Evolutionary conservation across 192 early-diverging fungal genomes (phyloP).

Genomic region (Gryganskiella cystojenkinii): DNA sequence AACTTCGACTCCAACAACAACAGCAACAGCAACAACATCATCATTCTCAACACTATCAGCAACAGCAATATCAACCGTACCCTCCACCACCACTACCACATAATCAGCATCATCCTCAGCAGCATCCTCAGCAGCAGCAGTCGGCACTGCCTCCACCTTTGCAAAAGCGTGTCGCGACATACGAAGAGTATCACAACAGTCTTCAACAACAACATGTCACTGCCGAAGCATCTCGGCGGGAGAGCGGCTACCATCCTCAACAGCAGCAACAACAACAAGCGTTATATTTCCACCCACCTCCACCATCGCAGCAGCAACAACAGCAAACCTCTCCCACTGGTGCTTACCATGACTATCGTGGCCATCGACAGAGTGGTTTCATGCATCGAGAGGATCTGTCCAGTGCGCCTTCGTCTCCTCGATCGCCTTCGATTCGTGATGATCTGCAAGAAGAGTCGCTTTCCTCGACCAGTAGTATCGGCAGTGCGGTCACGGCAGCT

Average conservation of each 20-base stretch:
- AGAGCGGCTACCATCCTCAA: conserved; percentile 3
- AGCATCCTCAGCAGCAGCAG: conserved; percentile 1
- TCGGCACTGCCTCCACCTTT: not conserved
- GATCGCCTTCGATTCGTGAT: conserved; percentile 13
- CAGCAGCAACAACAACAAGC: not conserved
- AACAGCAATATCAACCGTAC: not conserved
- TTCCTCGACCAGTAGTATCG: conserved; percentile 8
- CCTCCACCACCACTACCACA: not conserved
- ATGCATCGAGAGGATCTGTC: conserved; percentile 33
- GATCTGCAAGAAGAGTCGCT: conserved; percentile 4
- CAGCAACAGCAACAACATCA: conserved; percentile 2
- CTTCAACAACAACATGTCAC: not conserved
- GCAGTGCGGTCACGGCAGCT: not conserved
- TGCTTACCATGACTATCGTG: not conserved
- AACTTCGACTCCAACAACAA: conserved; percentile 16
- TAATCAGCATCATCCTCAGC: not conserved
- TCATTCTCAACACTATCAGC: conserved; percentile 1
- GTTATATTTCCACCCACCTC: not conserved
- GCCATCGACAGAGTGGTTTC: conserved; percentile 2
- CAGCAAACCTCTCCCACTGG: too few species aligned
- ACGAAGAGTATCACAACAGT: conserved; percentile 36
- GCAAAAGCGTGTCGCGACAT: conserved; percentile 16
- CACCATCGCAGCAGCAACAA: not conserved
- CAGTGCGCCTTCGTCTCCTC: conserved; percentile 28
- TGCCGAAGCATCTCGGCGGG: not conserved